These are phyloP conservation scores for Aspergillus oerlinghausenensis DNA, from an alignment of 2,329 filamentous ascomycete genomes.

Conservation along the genomic window DNA sequence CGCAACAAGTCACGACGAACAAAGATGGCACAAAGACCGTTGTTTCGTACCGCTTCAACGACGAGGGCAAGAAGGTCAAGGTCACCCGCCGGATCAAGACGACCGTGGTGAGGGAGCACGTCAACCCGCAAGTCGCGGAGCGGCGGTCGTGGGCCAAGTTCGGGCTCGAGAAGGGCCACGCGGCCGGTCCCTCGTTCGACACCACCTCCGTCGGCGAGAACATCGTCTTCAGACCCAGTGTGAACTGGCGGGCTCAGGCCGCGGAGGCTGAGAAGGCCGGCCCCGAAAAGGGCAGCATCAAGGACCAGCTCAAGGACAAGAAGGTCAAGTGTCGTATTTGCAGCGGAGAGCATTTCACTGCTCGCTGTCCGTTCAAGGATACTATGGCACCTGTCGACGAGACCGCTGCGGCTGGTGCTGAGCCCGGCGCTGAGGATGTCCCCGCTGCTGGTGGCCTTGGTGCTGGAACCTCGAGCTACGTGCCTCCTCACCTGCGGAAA, in stretches of 20 bases:
- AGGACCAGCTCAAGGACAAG: slow-evolving; percentile 83
- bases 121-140: slow-evolving; percentile 95
- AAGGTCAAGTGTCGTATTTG: slow-evolving; percentile 99
- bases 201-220: slow-evolving; percentile 96
- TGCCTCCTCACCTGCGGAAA: slow-evolving; percentile 87
- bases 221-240: slow-evolving; percentile 89
- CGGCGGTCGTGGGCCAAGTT: slow-evolving; percentile 93
- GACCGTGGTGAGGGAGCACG: slow-evolving; percentile 83
- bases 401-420: slow-evolving; percentile 36
- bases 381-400: slow-evolving; percentile 76
- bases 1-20: slow-evolving; percentile 86
- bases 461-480: slow-evolving; percentile 74
- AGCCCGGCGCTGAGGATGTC: slow-evolving; percentile 42
- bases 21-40: slow-evolving; percentile 98
- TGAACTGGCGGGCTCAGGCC: slow-evolving; percentile 91
- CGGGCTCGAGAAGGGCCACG: slow-evolving; percentile 80
- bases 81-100: slow-evolving; percentile 93
- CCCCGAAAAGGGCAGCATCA: slow-evolving; percentile 57
- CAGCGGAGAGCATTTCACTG: slow-evolving; percentile 97
- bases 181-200: slow-evolving; percentile 74
- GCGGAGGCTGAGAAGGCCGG: slow-evolving; percentile 58
- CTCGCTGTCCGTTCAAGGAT: slow-evolving; percentile 98
- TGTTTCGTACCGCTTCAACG: slow-evolving; percentile 83
- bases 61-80: slow-evolving; percentile 93
- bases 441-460: slow-evolving; percentile 55